Percentiles rank a stretch among this genome's conserved stretches.
Conservation (phyloP, 2,329 filamentous ascomycete species). For the Aspergillus caelatus region DNA sequence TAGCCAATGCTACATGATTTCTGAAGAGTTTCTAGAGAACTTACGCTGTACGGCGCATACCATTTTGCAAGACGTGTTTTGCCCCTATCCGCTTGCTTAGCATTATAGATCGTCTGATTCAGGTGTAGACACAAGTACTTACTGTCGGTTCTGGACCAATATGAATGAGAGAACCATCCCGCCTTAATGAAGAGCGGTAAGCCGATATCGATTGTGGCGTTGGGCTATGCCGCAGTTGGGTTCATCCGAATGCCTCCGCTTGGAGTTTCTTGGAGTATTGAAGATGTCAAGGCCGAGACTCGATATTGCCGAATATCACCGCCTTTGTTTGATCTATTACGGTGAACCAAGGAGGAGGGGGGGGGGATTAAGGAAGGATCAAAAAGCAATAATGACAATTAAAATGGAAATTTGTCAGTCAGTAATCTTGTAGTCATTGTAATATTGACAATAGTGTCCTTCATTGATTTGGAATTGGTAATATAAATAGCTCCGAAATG, state of each 20-base stretch:
- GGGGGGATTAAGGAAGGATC: too few relatives aligned
- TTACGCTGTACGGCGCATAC: constrained; percentile 91
- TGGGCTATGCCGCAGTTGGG: constrained; percentile 1
- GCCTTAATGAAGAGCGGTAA: constrained; percentile 21
- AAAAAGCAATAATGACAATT: background rate
- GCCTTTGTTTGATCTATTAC: constrained; percentile 17
- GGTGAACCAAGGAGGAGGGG: background rate
- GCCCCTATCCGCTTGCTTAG: constrained; percentile 63
- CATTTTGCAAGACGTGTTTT: constrained; percentile 98
- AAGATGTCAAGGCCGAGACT: constrained; percentile 26
- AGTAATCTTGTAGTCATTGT: background rate
- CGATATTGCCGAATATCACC: constrained; percentile 34
- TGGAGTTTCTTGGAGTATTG: constrained; percentile 19
- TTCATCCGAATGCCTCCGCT: constrained; percentile 26
- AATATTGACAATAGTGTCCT: too few relatives aligned
- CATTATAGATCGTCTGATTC: background rate
- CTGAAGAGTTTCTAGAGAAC: constrained; percentile 25
- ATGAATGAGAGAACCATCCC: constrained; percentile 78
- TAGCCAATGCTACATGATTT: background rate
- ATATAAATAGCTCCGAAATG: background rate
- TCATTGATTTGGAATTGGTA: background rate
- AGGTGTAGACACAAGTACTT: constrained; percentile 22
- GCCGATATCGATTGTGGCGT: constrained; percentile 12
- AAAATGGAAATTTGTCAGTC: background rate
- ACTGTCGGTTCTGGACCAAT: constrained; percentile 88